These are phyloP conservation scores for Stereocaulon alpinum DNA, from an alignment of 495 filamentous ascomycete genomes.

Conservation along the genomic window DNA sequence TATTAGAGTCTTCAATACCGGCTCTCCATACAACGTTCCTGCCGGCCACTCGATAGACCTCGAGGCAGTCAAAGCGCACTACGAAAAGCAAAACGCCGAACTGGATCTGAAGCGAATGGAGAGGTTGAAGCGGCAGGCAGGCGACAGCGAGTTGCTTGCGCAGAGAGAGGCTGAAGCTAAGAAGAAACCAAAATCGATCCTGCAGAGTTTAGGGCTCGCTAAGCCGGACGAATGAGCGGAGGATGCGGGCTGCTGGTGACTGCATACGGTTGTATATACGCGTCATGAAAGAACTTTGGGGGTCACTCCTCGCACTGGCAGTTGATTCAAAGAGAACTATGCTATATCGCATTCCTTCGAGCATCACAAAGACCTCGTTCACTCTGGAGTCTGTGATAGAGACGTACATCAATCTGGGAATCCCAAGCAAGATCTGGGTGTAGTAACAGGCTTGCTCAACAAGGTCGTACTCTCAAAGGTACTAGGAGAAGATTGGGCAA, in stretches of 20 bases:
- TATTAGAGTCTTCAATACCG: slow-evolving; percentile 48
- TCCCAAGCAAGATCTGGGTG: no score
- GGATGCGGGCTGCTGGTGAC: neutral
- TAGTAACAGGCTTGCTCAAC: no score
- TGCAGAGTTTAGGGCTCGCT: slow-evolving; percentile 2
- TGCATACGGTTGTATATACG: no score
- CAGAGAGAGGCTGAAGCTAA: slow-evolving; percentile 3
- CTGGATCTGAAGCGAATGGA: slow-evolving; percentile 39
- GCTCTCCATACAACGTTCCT: slow-evolving; percentile 52
- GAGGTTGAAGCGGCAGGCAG: slow-evolving; percentile 27
- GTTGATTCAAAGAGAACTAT: no score
- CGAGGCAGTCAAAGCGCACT: slow-evolving; percentile 51
- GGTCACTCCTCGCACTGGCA: no score
- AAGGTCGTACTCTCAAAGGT: no score
- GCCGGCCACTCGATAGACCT: slow-evolving; percentile 53
- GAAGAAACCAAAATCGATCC: neutral
- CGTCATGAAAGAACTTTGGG: no score
- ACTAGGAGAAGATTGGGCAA: no score
- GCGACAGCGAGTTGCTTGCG: neutral
- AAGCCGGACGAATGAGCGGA: neutral
- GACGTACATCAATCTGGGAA: no score
- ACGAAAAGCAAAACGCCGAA: slow-evolving; percentile 46
- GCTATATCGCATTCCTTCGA: no score
- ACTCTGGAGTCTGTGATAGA: no score
- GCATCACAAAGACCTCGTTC: no score